phyloP scores from a whole-genome alignment of 1,284 basidiomycete genomes.

The Phenoliferia sp. region DNA sequence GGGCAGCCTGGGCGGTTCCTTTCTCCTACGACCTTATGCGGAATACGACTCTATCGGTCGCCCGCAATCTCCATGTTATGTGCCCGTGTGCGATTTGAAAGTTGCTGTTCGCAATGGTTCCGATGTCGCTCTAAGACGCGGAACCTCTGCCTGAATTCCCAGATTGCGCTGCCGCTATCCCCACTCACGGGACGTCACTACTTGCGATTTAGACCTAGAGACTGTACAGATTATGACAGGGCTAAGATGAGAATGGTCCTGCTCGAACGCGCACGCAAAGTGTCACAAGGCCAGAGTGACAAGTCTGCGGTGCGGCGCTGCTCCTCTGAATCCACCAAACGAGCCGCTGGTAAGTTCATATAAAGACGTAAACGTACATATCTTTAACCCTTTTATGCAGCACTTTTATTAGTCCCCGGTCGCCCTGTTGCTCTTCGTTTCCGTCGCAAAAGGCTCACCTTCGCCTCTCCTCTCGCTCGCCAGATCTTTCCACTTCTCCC shows the following conservation, averaged over 20 bases:
- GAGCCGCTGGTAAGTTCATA: background rate
- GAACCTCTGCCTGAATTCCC: too few relatives aligned
- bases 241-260: too few relatives aligned
- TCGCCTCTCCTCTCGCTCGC: slow-evolving; percentile 5
- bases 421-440: slow-evolving; percentile 10
- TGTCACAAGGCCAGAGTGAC: too few relatives aligned
- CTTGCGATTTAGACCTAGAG: too few relatives aligned
- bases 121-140: background rate
- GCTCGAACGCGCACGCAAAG: too few relatives aligned
- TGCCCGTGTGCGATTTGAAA: background rate
- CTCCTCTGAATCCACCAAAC: too few relatives aligned
- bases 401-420: background rate
- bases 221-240: too few relatives aligned
- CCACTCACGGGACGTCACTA: too few relatives aligned
- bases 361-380: background rate
- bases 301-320: too few relatives aligned
- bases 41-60: background rate
- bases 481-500: slow-evolving; percentile 8
- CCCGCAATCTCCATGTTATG: background rate
- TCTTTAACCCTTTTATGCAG: background rate
- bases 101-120: background rate
- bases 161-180: too few relatives aligned
- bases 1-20: background rate
- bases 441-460: background rate
- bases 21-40: background rate